Conservation (phyloP, 306 rosid genomes). For the Glycine soja region DNA sequence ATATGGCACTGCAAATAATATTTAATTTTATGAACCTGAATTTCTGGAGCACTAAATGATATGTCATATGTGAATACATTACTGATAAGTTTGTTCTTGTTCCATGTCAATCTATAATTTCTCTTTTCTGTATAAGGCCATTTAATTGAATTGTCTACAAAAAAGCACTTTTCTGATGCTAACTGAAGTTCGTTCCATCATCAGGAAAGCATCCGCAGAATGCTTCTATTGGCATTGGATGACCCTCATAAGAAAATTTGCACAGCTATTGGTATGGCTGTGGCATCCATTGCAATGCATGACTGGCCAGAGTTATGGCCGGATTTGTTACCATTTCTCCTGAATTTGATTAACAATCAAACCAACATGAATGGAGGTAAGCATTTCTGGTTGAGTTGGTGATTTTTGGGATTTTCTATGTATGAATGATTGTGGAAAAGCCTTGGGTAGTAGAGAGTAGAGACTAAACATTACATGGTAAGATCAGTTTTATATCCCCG, state of each 20-base stretch:
- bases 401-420: constrained; percentile 31
- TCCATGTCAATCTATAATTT: constrained; percentile 16
- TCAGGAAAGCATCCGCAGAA: constrained; percentile 72
- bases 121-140: constrained; percentile 20
- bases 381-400: constrained; percentile 31
- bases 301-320: constrained; percentile 99
- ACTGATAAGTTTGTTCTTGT: constrained; percentile 35
- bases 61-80: neutral
- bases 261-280: constrained; percentile 94
- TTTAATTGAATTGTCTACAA: constrained; percentile 21
- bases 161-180: constrained; percentile 18
- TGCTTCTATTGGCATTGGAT: constrained; percentile 80
- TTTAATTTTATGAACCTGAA: constrained; percentile 21
- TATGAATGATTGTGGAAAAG: constrained; percentile 36
- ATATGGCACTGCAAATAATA: constrained; percentile 10
- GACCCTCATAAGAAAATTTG: constrained; percentile 90
- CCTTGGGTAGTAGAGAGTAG: constrained; percentile 21
- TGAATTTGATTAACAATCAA: constrained; percentile 74
- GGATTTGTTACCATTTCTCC: constrained; percentile 80
- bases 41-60: constrained; percentile 14
- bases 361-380: constrained; percentile 81
- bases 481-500: neutral
- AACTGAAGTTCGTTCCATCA: constrained; percentile 45
- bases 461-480: constrained; percentile 6
- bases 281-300: constrained; percentile 84